Conservation (phyloP, 164 flowering plant genomes). For the Liriodendron chinense region DNA sequence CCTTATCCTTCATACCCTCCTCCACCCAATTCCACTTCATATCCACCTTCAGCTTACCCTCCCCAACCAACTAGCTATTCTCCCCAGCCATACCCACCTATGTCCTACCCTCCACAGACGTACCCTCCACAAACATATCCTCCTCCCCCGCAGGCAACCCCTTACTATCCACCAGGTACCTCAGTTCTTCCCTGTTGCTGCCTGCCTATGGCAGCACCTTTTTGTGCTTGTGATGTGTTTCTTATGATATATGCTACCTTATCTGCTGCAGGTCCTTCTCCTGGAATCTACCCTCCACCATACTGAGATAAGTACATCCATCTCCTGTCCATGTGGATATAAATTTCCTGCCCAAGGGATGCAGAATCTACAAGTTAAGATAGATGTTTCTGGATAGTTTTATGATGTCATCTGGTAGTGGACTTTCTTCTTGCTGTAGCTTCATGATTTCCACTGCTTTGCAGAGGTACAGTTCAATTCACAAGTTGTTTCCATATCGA, state of each 20-base stretch:
- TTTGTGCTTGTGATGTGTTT: background rate
- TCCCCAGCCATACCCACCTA: conserved; percentile 26
- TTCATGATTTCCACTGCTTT: background rate
- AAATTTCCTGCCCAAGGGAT: background rate
- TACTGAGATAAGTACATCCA: conserved; percentile 18
- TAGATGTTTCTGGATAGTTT: background rate
- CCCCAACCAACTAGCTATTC: conserved; percentile 20
- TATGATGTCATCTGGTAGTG: background rate
- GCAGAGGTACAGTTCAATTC: background rate
- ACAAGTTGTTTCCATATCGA: background rate
- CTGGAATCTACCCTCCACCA: conserved; percentile 37
- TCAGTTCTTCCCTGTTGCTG: background rate
- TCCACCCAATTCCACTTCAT: conserved; percentile 19
- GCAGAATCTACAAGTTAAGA: background rate
- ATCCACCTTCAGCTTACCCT: conserved; percentile 38
- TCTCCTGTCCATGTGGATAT: background rate
- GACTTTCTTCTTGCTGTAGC: background rate
- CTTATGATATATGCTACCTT: background rate
- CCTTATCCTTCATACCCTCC: conserved; percentile 13
- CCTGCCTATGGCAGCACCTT: background rate
- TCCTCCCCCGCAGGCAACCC: conserved; percentile 39
- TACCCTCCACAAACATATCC: conserved; percentile 57
- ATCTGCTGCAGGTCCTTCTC: conserved; percentile 27
- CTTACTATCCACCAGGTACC: conserved; percentile 47
- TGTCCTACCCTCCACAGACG: conserved; percentile 45